Evolutionary conservation across 179 eudicot species (phyloP).

Genomic region (Silene coronaria): DNA sequence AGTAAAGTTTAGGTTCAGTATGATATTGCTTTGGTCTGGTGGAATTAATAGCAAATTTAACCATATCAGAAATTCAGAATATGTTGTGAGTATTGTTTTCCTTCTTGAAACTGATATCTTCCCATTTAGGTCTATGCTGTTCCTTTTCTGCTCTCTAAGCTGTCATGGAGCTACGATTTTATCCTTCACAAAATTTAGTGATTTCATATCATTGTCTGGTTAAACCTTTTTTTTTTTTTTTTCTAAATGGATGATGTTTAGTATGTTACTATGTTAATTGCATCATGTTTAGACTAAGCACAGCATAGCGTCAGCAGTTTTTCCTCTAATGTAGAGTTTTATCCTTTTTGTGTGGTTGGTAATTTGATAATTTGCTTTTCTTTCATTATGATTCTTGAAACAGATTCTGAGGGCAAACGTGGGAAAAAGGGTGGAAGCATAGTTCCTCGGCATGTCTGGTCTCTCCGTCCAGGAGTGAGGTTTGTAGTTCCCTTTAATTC

Average conservation of each 20-base stretch:
- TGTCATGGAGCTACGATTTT: background rate
- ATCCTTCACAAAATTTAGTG: background rate
- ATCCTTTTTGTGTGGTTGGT: background rate
- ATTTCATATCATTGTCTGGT: background rate
- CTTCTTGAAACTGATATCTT: background rate
- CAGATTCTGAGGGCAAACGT: constrained; percentile 31
- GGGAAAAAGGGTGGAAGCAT: constrained; percentile 36
- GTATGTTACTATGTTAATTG: background rate
- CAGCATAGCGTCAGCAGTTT: background rate
- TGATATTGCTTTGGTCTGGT: background rate
- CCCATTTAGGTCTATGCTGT: background rate
- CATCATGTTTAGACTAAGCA: background rate
- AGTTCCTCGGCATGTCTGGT: constrained; percentile 35
- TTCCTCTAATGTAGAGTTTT: background rate
- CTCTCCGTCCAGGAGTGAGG: constrained; percentile 33
- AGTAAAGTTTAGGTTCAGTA: background rate
- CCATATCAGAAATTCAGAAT: no score
- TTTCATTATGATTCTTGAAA: background rate
- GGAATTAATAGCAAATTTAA: background rate
- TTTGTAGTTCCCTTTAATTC: constrained; percentile 34
- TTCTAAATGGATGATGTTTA: background rate
- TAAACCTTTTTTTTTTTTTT: background rate
- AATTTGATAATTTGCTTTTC: background rate
- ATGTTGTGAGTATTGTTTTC: background rate
- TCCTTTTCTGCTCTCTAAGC: constrained; percentile 2